Base-by-base conservation (phyloP, 2,329 filamentous ascomycete genomes). In the Microsporum audouinii region DNA sequence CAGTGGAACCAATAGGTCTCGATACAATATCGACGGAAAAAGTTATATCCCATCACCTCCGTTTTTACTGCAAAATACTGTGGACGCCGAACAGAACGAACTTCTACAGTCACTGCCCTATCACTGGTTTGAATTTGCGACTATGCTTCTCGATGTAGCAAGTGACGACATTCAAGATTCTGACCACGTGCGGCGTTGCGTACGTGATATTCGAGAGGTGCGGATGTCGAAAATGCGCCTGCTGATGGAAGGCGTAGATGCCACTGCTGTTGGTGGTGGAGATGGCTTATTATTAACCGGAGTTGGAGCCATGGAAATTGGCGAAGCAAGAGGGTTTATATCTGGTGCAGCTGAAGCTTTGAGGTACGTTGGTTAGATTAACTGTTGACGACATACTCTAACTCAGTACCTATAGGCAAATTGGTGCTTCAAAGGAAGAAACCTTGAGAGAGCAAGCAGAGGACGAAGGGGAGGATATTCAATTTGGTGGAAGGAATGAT, bases 51-150 rank as follows among this genome's bases (percentile, higher is more conserved):
- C 71, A 0, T 84, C 85, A 0, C 84, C 91, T 2, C 92, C 92
- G 0, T 96, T 96, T 71, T 75, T 95, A 1, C 83, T 84, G 0
- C 86, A 86, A 14, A 89, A 88, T 65, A 91, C 87, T 0, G 84
- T 86, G 23, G 78, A 83, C 55, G 63, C 63, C 39, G 60, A 58
- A 4, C 38, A 47, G 33, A 51, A 33, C 2, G 53, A 60, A 8
- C 27, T n/a, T 7, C 58, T 59, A 49, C 63, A 45, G 33, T 83
- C 87, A 1, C 78, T 99, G 36, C 94, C 94, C 0, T 97, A 95
- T 71, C 92, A 97, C 77, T 99, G 92, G 91, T 82, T 95, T 47
- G 94, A 97, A 75, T 77, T 97, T 6, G 87, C 88, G 17, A 91
- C 96, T 74, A 85, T 95, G 71, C 78, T 99, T 53, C 82, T 99